phyloP scores from a whole-genome alignment of 192 early-diverging fungal species.

The Jimgerdemannia flammicorona region DNA sequence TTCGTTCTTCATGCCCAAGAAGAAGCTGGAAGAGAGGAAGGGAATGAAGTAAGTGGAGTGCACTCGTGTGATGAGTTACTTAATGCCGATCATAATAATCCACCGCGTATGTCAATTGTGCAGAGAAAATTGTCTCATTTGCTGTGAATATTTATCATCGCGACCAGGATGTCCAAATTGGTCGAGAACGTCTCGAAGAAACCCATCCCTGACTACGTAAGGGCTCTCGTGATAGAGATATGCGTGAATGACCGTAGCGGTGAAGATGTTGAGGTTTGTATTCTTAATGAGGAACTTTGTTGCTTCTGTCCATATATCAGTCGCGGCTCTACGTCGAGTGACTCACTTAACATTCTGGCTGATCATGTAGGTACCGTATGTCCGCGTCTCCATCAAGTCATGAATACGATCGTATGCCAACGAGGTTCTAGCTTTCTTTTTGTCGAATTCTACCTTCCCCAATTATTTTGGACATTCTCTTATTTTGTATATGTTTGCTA shows the following conservation, averaged over 20 bases:
- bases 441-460: no score
- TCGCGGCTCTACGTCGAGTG: background rate
- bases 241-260: slow-evolving; percentile 84
- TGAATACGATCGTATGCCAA: slow-evolving; percentile 7
- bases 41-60: slow-evolving; percentile 60
- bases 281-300: slow-evolving; percentile 28
- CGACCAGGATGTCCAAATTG: slow-evolving; percentile 67
- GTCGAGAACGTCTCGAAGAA: slow-evolving; percentile 83
- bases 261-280: slow-evolving; percentile 80
- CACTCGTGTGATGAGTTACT: background rate
- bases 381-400: slow-evolving; percentile 32
- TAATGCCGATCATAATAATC: background rate
- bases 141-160: no score
- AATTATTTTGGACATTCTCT: no score
- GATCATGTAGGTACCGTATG: slow-evolving; percentile 37
- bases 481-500: no score
- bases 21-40: slow-evolving; percentile 81
- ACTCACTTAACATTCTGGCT: slow-evolving; percentile 12
- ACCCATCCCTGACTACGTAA: slow-evolving; percentile 81
- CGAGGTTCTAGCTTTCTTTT: no score
- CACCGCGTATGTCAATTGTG: no score
- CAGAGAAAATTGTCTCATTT: background rate
- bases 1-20: slow-evolving; percentile 80
- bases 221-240: slow-evolving; percentile 79
- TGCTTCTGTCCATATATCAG: slow-evolving; percentile 1